Evolutionary conservation across 768 basidiomycete species (phyloP).

Genomic region (Bullera alba): DNA sequence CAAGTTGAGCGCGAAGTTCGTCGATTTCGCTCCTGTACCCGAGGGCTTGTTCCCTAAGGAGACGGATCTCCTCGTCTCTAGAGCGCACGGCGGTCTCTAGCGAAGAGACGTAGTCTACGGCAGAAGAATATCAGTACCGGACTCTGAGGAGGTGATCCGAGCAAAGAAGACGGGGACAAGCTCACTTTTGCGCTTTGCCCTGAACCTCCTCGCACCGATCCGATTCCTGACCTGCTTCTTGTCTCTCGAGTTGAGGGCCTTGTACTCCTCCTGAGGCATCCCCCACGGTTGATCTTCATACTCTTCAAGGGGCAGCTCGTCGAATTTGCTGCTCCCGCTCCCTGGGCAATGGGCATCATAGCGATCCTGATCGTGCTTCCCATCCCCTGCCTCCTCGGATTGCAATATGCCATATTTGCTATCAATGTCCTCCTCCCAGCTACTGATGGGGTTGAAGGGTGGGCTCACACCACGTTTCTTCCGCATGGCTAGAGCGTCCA

Average conservation of each 20-base stretch:
- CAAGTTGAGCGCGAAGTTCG: conserved; percentile 20
- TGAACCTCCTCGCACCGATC: conserved; percentile 20
- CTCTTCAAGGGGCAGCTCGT: conserved; percentile 4
- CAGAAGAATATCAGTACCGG: not conserved
- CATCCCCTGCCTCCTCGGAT: not conserved
- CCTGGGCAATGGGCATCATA: not conserved
- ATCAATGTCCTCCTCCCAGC: no score
- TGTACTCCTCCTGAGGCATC: conserved; percentile 38
- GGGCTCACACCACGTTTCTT: conserved; percentile 27
- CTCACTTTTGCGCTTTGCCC: conserved; percentile 29
- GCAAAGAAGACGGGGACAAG: not conserved
- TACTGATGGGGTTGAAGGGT: not conserved
- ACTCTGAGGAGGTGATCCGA: not conserved
- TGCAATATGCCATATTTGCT: conserved; percentile 2
- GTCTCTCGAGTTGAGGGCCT: conserved; percentile 32
- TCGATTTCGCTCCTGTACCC: conserved; percentile 25
- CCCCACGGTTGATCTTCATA: conserved; percentile 31
- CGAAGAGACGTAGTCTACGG: conserved; percentile 27
- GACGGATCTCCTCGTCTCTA: conserved; percentile 17
- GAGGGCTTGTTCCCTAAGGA: conserved; percentile 7
- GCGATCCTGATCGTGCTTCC: not conserved
- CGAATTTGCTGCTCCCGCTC: conserved; percentile 4
- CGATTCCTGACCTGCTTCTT: conserved; percentile 40
- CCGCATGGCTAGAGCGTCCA: conserved; percentile 8
- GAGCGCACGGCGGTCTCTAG: conserved; percentile 15